These are phyloP conservation scores for Tetrahymena elliotti DNA, from an alignment of 73 alveolate species.

Conservation along the genomic window DNA sequence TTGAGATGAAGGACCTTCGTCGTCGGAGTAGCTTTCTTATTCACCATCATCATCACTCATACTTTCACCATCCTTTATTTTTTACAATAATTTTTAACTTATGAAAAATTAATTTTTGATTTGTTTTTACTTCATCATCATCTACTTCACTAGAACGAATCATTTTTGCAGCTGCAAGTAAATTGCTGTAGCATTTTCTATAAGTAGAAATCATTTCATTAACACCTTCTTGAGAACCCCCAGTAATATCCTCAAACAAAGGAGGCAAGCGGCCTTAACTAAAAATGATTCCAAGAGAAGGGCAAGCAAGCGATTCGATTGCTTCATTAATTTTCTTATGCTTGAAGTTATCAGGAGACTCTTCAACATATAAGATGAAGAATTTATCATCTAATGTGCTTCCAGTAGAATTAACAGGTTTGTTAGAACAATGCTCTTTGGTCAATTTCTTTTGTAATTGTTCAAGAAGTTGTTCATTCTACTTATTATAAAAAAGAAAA, in stretches of 20 bases:
- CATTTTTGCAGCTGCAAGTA: neutral
- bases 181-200: neutral
- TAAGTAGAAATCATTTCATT: neutral
- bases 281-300: neutral
- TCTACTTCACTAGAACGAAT: neutral
- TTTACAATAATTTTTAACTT: neutral
- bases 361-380: neutral
- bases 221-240: neutral
- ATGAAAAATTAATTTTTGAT: neutral
- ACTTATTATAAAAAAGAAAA: neutral
- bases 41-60: neutral
- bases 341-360: neutral
- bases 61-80: neutral
- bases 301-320: neutral
- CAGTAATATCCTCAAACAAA: neutral
- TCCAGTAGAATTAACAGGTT: neutral
- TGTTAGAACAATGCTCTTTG: neutral
- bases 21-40: neutral
- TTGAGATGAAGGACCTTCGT: neutral
- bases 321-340: neutral
- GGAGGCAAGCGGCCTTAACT: neutral
- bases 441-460: neutral
- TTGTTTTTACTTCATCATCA: neutral
- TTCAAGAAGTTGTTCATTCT: neutral
- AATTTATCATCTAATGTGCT: neutral